Conservation (phyloP, 2,329 filamentous ascomycete genomes). For the Helicocarpus griseus region DNA sequence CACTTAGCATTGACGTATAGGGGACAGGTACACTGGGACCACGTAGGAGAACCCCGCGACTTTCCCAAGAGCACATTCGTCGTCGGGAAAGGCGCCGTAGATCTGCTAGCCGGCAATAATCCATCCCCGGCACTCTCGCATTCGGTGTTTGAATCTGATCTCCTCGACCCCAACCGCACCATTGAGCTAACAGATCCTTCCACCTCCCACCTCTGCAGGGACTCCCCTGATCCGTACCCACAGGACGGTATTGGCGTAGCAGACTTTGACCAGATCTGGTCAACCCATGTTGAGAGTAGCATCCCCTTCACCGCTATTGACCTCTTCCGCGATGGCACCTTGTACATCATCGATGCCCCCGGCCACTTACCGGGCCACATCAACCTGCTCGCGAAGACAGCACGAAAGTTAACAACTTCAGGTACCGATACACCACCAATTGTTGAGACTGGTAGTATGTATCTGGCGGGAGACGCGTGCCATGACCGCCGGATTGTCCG, state of each 20-base stretch:
- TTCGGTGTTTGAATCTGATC: slow-evolving; percentile 19
- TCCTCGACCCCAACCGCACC: slow-evolving; percentile 15
- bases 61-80: slow-evolving; percentile 31
- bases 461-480: slow-evolving; percentile 25
- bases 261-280: slow-evolving; percentile 15
- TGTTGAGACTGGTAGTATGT: slow-evolving; percentile 15
- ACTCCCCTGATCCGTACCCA: slow-evolving; percentile 6
- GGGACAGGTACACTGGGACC: slow-evolving; percentile 36
- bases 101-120: slow-evolving; percentile 13
- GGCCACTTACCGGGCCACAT: slow-evolving; percentile 26
- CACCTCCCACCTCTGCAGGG: too few relatives aligned
- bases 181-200: slow-evolving; percentile 16
- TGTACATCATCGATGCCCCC: slow-evolving; percentile 22
- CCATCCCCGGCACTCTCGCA: slow-evolving; percentile 15
- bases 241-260: neutral
- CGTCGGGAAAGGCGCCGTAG: slow-evolving; percentile 23
- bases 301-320: slow-evolving; percentile 18
- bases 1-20: too few relatives aligned
- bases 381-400: slow-evolving; percentile 22
- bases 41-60: slow-evolving; percentile 31
- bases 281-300: slow-evolving; percentile 7
- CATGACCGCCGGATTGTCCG: slow-evolving; percentile 23
- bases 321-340: slow-evolving; percentile 20
- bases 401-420: slow-evolving; percentile 7
- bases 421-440: neutral